phyloP scores from a whole-genome alignment of 2,329 filamentous ascomycete species.

The Xylaria hypoxylon region DNA sequence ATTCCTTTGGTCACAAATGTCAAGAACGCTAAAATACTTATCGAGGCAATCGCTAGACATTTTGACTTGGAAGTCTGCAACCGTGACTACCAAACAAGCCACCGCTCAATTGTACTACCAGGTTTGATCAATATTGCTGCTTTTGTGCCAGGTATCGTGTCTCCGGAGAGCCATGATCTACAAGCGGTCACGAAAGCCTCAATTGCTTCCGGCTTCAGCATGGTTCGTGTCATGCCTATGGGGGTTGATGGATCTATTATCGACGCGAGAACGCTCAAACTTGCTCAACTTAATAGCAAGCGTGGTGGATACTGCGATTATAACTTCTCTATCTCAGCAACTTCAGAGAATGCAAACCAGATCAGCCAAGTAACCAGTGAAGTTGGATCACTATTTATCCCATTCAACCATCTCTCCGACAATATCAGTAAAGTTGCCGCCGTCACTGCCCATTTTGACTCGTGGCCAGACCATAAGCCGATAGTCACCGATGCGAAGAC shows the following conservation, averaged over 20 bases:
- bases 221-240: conserved; percentile 83
- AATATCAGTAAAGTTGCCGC: conserved; percentile 87
- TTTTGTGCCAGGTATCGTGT: conserved; percentile 79
- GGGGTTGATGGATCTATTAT: conserved; percentile 79
- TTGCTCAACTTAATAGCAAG: conserved; percentile 77
- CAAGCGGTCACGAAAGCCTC: conserved; percentile 78
- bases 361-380: conserved; percentile 78
- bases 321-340: conserved; percentile 82
- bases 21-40: conserved; percentile 97
- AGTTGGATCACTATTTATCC: conserved; percentile 84
- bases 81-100: conserved; percentile 92
- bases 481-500: conserved; percentile 85
- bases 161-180: conserved; percentile 73
- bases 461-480: conserved; percentile 82
- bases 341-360: conserved; percentile 78
- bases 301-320: conserved; percentile 78
- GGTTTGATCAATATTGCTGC: conserved; percentile 83
- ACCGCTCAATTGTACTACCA: conserved; percentile 78
- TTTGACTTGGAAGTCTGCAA: conserved; percentile 85
- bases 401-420: conserved; percentile 83
- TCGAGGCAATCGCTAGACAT: conserved; percentile 92
- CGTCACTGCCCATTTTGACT: conserved; percentile 81
- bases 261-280: conserved; percentile 76
- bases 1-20: conserved; percentile 98
- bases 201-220: conserved; percentile 79